These are phyloP conservation scores for Ophiostoma sp. DNA, from an alignment of 2,329 filamentous ascomycete species.

Conservation along the genomic window DNA sequence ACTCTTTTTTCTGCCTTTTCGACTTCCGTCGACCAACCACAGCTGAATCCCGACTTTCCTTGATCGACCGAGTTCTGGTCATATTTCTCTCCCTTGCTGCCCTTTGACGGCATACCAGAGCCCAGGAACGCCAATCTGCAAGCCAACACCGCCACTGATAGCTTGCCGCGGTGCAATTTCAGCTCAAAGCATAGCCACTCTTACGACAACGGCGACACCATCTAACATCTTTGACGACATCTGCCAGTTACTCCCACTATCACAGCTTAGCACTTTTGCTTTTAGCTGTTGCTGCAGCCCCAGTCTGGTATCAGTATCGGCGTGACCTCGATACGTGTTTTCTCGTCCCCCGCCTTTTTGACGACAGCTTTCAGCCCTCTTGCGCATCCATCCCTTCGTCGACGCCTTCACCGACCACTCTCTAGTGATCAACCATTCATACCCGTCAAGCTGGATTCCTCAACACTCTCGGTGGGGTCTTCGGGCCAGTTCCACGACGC, in stretches of 20 bases:
- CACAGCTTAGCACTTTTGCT: not conserved
- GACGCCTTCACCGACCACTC: not conserved
- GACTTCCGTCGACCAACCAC: not conserved
- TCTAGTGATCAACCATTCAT: not conserved
- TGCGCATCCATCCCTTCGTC: not conserved
- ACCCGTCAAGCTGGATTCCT: slow-evolving; percentile 47
- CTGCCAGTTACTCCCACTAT: not conserved
- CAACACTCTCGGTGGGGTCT: slow-evolving; percentile 45
- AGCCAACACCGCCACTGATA: not conserved
- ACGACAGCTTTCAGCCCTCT: slow-evolving; percentile 8
- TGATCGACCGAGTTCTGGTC: not conserved
- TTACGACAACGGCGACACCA: not conserved
- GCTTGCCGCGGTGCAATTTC: not conserved
- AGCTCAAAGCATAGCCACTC: not conserved
- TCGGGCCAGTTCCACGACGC: slow-evolving; percentile 50
- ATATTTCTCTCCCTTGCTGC: not conserved
- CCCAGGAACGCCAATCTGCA: slow-evolving; percentile 1
- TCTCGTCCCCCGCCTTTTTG: slow-evolving; percentile 4
- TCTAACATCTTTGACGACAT: not conserved
- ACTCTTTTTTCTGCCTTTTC: slow-evolving; percentile 17
- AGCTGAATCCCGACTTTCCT: not conserved
- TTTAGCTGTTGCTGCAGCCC: slow-evolving; percentile 8
- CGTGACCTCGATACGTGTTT: not conserved
- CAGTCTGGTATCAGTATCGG: not conserved
- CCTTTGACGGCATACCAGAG: not conserved